Conservation (phyloP, 2,329 filamentous ascomycete species). For the Fusarium gaditjirri region DNA sequence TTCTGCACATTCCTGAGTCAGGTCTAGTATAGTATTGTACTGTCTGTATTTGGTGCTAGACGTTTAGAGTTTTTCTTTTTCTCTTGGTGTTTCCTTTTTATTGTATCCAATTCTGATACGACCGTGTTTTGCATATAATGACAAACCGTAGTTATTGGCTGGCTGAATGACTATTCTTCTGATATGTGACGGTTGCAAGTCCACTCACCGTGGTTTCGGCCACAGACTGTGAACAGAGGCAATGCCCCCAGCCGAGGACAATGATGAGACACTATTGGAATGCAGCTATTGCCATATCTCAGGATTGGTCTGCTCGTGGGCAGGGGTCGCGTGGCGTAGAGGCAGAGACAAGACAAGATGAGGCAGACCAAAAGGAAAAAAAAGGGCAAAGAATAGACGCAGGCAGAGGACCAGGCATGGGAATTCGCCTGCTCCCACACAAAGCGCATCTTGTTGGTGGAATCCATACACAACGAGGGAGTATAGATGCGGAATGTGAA, state of each 20-base stretch:
- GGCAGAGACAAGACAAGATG: slow-evolving; percentile 31
- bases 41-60: not conserved
- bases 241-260: not conserved
- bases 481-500: slow-evolving; percentile 17
- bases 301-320: slow-evolving; percentile 18
- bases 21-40: not conserved
- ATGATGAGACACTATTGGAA: slow-evolving; percentile 31
- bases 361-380: slow-evolving; percentile 14
- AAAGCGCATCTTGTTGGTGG: slow-evolving; percentile 11
- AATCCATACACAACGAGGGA: slow-evolving; percentile 23
- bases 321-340: slow-evolving; percentile 33
- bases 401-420: not conserved
- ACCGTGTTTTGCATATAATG: not conserved
- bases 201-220: slow-evolving; percentile 5
- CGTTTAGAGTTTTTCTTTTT: slow-evolving; percentile 14
- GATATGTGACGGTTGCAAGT: slow-evolving; percentile 28
- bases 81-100: not conserved
- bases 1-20: slow-evolving; percentile 36
- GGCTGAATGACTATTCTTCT: not conserved
- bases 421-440: slow-evolving; percentile 10
- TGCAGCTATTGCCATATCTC: slow-evolving; percentile 4
- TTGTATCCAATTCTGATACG: not conserved
- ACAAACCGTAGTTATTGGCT: not conserved
- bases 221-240: slow-evolving; percentile 1
- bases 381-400: not conserved